Conservation (phyloP, 192 early-diverging fungal species). For the Ambispora gerdemannii region DNA sequence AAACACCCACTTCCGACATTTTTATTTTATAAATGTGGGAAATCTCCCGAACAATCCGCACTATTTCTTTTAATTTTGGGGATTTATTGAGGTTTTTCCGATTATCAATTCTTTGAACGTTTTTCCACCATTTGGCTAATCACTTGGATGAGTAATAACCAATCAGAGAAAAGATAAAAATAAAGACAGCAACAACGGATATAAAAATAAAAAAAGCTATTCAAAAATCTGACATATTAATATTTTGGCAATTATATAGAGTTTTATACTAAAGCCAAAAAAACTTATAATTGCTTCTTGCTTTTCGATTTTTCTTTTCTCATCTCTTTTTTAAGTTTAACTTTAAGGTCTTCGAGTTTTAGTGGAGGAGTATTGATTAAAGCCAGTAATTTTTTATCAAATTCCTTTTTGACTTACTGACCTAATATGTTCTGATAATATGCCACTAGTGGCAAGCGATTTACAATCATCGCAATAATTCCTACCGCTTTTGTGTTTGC, state of each 20-base stretch:
- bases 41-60: background rate
- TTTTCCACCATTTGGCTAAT: background rate
- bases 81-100: background rate
- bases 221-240: too few relatives aligned
- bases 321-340: background rate
- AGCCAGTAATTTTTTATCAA: too few relatives aligned
- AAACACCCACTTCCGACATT: conserved; percentile 13
- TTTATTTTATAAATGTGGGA: background rate
- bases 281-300: too few relatives aligned
- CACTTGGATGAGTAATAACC: background rate
- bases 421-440: too few relatives aligned
- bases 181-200: background rate
- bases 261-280: too few relatives aligned
- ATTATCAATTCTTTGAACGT: background rate
- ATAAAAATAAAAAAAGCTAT: conserved; percentile 7
- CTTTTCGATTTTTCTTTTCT: background rate
- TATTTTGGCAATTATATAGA: too few relatives aligned
- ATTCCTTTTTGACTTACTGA: too few relatives aligned
- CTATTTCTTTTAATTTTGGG: conserved; percentile 1
- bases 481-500: too few relatives aligned
- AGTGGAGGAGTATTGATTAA: too few relatives aligned
- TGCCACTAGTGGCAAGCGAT: too few relatives aligned
- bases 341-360: too few relatives aligned
- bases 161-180: background rate
- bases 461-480: too few relatives aligned